Evolutionary conservation across 257 asterid species (phyloP), one percentile per base, ranked within the genome.

Genomic region (Primulina tabacum): DNA sequence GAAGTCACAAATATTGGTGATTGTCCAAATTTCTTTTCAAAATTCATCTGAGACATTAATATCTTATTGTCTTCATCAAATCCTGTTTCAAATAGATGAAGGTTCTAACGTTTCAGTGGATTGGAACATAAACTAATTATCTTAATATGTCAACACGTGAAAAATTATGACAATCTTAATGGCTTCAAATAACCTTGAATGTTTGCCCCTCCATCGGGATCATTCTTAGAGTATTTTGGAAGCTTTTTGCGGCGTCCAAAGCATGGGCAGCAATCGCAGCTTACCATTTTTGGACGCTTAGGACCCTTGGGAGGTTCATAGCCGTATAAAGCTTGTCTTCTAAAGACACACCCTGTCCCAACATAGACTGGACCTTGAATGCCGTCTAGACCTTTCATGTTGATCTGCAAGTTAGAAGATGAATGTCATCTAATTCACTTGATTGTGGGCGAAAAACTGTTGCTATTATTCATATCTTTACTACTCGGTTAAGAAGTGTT

Each of bases 351-450:
- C 64, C 96, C 98, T 38, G 96, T 89, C 67, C 98, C 98, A 16
- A 92, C 98, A 78, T 92, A 92, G 4, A 86, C 96, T 5, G 98
- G 98, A 65, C 98, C 98, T 88, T 92, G 98, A 78, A 89, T 81
- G 69, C 98, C 98, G 37, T 92, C 96, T 37, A 92, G 83, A 32
- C 98, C 98, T 83, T 86, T 86, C 98, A 92, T 86, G 85, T 92
- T 89, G 70, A 92, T 92, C 96, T 92, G 85, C 68, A 66, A 73
- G 69, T 24, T 24, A 24, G 26, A 24, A 24, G 1, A 24, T 24
- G 26, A 24, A 24, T 24, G 26, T 24, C 26, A 24, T 24, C 26
- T 24, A 24, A 24, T 24, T 24, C 26, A 24, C 26, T 24, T 24
- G 26, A 24, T 24, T 24, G 26, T 24, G 26, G 26, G 26, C 26